Base-by-base conservation (phyloP, 352 stramenopile genomes). In the Phytophthora constricta region DNA sequence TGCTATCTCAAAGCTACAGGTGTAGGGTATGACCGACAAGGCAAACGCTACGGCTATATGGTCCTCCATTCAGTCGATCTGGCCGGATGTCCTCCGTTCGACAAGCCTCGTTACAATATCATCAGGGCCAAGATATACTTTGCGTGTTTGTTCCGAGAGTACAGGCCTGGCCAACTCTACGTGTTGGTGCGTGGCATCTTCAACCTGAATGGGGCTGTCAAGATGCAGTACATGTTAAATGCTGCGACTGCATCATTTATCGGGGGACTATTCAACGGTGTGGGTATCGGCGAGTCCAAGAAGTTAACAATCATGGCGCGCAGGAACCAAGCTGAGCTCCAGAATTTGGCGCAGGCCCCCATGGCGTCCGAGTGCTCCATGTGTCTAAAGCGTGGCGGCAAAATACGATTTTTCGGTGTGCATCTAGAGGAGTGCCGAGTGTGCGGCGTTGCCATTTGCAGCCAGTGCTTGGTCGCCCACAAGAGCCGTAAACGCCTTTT, bases 401-500 rank as follows among this genome's bases (percentile, higher is more conserved):
- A 26, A 43, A 23, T 41, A 1, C 65, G 56, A 10, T 33, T 66
- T 26, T 71, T 67, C 41, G 47, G 65, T 2, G 54, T 62, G 14
- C 49, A 71, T 19, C 55, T 78, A 2, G 70, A 74, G 9, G 33
- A 59, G 3, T 91, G 83, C 16, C 65, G 65, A 16, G 58, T 89
- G 8, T 91, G 83, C 51, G 66, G 69, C 25, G 50, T 57, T 4
- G 66, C 72, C 0, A 70, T 90, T 10, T 90, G 80, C 43, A 60
- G 52, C 0, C 66, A 80, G 56, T 91, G 83, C 62, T 66, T 43
- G 17, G 19, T 33, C 10, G 69, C 68, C 11, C 42, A 74, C 4
- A 91, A 90, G 39, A 66, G 41, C 9, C 20, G 8, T 7, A 80
- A 82, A 43, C 61, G 62, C 17, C 56, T 87, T 9, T 86, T 91